Evolutionary conservation across 495 filamentous ascomycete genomes (phyloP).

Genomic region (Aspergillus hancockii): DNA sequence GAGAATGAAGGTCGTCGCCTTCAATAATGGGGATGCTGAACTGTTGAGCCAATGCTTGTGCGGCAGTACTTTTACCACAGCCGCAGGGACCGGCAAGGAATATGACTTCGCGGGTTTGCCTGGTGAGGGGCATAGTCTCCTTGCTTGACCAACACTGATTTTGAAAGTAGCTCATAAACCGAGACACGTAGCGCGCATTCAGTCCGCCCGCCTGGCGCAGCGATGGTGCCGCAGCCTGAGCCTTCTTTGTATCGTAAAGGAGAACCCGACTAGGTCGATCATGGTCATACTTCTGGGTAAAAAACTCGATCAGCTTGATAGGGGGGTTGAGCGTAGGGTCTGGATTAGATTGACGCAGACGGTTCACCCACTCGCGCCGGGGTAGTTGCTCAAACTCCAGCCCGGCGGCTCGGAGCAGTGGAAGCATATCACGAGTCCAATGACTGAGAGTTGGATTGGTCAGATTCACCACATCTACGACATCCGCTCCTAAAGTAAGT

Average conservation of each 20-base stretch:
- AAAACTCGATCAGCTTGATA: slow-evolving; percentile 51
- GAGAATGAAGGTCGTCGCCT: slow-evolving; percentile 29
- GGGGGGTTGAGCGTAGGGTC: slow-evolving; percentile 44
- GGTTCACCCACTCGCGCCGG: slow-evolving; percentile 47
- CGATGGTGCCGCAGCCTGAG: slow-evolving; percentile 18
- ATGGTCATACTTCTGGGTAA: slow-evolving; percentile 43
- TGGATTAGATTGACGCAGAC: slow-evolving; percentile 35
- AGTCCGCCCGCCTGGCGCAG: slow-evolving; percentile 20
- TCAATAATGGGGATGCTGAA: slow-evolving; percentile 24
- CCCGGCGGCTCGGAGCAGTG: slow-evolving; percentile 40
- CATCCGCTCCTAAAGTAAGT: slow-evolving; percentile 18
- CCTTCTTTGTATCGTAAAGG: slow-evolving; percentile 28
- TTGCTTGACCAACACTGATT: slow-evolving; percentile 17
- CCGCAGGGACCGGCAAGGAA: slow-evolving; percentile 28
- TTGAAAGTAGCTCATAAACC: slow-evolving; percentile 23
- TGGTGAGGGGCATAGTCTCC: no score
- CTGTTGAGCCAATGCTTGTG: slow-evolving; percentile 11
- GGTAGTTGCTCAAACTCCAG: slow-evolving; percentile 48
- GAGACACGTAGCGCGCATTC: slow-evolving; percentile 9
- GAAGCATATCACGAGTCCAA: slow-evolving; percentile 52
- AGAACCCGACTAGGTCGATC: slow-evolving; percentile 23
- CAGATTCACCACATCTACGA: slow-evolving; percentile 37
- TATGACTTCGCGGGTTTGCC: slow-evolving; percentile 15
- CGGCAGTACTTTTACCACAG: slow-evolving; percentile 26
- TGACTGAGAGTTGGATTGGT: slow-evolving; percentile 48